Evolutionary conservation across 139 green algal species (phyloP).

Genomic region (Chlamydomonas sp.): DNA sequence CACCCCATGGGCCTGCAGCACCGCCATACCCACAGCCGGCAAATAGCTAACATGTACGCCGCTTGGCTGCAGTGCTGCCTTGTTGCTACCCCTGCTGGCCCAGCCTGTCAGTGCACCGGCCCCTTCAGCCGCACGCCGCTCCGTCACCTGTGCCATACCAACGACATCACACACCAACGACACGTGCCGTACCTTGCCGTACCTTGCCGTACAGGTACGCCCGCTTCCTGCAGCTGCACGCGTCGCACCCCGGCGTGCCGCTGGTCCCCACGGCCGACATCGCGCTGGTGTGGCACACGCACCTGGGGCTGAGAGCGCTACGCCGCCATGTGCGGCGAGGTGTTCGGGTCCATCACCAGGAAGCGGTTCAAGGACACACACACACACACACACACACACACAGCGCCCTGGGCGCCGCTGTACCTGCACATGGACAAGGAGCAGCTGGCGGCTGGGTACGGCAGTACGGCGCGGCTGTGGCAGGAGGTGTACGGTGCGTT

Average conservation of each 20-base stretch:
- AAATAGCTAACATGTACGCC: too few species aligned
- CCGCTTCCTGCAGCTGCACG: background rate
- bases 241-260: background rate
- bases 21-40: too few species aligned
- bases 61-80: too few species aligned
- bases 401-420: background rate
- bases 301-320: background rate
- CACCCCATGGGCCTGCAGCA: too few species aligned
- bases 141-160: too few species aligned
- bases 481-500: background rate
- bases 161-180: too few species aligned
- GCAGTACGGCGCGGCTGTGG: background rate
- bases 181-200: too few species aligned
- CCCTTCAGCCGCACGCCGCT: too few species aligned
- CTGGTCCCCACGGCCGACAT: conserved; percentile 21
- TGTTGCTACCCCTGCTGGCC: too few species aligned
- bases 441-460: background rate
- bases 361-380: background rate
- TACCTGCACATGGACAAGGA: background rate
- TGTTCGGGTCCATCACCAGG: background rate
- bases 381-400: too few species aligned
- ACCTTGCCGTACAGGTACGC: background rate
- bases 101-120: too few species aligned
- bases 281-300: conserved; percentile 2
- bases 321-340: background rate